A percentile compares a stretch with the other conserved stretches of the same genome.
phyloP scores from a whole-genome alignment of 148 eudicot genomes.

The Simmondsia chinensis region DNA sequence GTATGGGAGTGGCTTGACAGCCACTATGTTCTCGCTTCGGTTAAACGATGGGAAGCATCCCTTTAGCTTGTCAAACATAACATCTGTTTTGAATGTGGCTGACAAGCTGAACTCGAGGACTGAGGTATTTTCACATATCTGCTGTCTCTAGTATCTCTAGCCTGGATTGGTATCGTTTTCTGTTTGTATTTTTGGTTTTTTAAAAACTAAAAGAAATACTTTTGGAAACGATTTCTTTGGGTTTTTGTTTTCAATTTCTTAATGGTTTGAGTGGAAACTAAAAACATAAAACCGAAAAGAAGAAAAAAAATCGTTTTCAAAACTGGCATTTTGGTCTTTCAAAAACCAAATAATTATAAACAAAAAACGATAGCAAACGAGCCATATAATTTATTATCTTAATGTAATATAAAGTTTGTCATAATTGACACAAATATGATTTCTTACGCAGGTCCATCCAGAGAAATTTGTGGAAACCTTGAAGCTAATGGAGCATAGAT shows the following conservation, averaged over 20 bases:
- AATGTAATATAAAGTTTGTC: no score
- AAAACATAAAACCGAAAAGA: no score
- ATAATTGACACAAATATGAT: constrained; percentile 7
- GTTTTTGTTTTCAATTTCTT: no score
- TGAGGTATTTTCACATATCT: constrained; percentile 52
- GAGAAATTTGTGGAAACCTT: constrained; percentile 76
- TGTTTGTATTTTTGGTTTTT: no score
- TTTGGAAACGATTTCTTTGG: no score
- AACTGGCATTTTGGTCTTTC: no score
- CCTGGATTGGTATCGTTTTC: neutral
- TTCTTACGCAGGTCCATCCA: constrained; percentile 51
- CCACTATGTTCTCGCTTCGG: constrained; percentile 86
- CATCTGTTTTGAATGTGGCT: constrained; percentile 53
- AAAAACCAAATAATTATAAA: no score
- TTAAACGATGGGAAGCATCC: constrained; percentile 58
- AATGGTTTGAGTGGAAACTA: no score
- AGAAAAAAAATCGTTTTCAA: no score
- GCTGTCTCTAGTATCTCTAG: neutral
- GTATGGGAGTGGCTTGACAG: constrained; percentile 83
- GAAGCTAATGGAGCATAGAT: constrained; percentile 89
- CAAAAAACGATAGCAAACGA: no score
- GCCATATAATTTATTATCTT: no score
- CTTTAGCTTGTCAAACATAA: constrained; percentile 82
- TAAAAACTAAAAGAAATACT: no score
- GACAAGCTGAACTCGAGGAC: constrained; percentile 82